Conservation (phyloP, 1,284 basidiomycete species). For the Cystobasidium slooffiae region DNA sequence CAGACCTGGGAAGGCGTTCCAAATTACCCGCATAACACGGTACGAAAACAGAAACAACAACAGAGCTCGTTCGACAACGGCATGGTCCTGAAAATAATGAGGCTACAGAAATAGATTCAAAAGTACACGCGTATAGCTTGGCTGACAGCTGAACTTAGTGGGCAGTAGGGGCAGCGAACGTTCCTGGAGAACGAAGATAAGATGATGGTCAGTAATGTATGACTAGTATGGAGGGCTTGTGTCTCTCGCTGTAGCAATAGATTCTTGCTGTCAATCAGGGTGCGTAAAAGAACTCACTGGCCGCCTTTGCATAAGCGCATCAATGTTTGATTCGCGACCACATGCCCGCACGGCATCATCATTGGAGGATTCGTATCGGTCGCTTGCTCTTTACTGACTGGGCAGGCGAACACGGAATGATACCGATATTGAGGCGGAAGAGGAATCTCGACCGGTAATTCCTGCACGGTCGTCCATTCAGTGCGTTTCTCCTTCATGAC, state of each 20-base stretch:
- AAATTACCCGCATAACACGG: background rate
- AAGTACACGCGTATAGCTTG: slow-evolving; percentile 73
- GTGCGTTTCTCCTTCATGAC: slow-evolving; percentile 59
- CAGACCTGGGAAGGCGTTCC: background rate
- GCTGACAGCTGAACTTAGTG: slow-evolving; percentile 68
- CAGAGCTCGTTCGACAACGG: background rate
- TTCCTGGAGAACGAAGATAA: slow-evolving; percentile 62
- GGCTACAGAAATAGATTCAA: slow-evolving; percentile 54
- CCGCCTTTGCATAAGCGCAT: slow-evolving; percentile 81
- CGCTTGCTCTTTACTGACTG: slow-evolving; percentile 91
- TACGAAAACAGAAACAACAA: slow-evolving; percentile 10
- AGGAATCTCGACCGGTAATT: slow-evolving; percentile 73
- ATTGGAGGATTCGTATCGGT: slow-evolving; percentile 93
- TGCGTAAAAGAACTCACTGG: slow-evolving; percentile 66
- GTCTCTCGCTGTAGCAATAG: background rate
- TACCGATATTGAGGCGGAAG: slow-evolving; percentile 82
- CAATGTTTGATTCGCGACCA: slow-evolving; percentile 85
- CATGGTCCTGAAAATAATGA: background rate
- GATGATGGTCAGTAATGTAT: slow-evolving; percentile 5
- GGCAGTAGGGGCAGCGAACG: slow-evolving; percentile 88
- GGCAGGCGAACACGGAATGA: slow-evolving; percentile 96
- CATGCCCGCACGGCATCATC: slow-evolving; percentile 96
- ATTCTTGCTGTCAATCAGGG: slow-evolving; percentile 3
- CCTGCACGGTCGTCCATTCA: slow-evolving; percentile 58
- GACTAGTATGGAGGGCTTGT: background rate